Percentiles rank a stretch among this genome's conserved stretches.
phyloP scores from a whole-genome alignment of 257 asterid species.

The Ophiorrhiza pumila region DNA sequence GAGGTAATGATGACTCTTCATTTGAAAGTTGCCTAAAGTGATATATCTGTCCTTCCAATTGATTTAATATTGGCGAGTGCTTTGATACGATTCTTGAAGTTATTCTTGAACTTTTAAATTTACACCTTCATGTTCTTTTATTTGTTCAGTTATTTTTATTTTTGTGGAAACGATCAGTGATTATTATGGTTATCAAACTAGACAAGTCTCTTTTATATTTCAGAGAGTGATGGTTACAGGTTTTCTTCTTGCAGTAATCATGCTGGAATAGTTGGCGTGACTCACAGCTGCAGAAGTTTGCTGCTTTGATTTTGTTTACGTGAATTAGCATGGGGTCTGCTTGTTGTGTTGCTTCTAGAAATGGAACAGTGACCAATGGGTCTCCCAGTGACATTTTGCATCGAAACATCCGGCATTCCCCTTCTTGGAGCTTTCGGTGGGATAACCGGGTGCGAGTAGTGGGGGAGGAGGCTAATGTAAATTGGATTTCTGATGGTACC shows the following conservation, averaged over 20 bases:
- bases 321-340: slow-evolving; percentile 88
- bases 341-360: slow-evolving; percentile 91
- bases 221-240: background rate
- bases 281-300: slow-evolving; percentile 13
- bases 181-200: background rate
- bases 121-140: background rate
- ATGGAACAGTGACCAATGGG: slow-evolving; percentile 58
- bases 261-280: slow-evolving; percentile 17
- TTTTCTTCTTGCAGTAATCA: slow-evolving; percentile 12
- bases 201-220: background rate
- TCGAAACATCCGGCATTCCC: slow-evolving; percentile 73
- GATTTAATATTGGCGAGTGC: background rate
- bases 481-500: slow-evolving; percentile 54
- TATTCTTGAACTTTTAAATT: background rate
- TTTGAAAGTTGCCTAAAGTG: background rate
- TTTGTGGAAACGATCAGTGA: too few species aligned
- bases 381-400: slow-evolving; percentile 56
- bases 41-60: background rate
- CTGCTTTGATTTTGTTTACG: slow-evolving; percentile 20
- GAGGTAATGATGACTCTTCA: background rate
- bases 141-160: too few species aligned
- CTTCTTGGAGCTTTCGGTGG: slow-evolving; percentile 96
- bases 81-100: background rate
- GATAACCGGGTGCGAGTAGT: slow-evolving; percentile 88
- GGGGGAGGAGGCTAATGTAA: slow-evolving; percentile 78